Conservation (phyloP, 2,329 filamentous ascomycete species). For the Colletotrichum sp. region DNA sequence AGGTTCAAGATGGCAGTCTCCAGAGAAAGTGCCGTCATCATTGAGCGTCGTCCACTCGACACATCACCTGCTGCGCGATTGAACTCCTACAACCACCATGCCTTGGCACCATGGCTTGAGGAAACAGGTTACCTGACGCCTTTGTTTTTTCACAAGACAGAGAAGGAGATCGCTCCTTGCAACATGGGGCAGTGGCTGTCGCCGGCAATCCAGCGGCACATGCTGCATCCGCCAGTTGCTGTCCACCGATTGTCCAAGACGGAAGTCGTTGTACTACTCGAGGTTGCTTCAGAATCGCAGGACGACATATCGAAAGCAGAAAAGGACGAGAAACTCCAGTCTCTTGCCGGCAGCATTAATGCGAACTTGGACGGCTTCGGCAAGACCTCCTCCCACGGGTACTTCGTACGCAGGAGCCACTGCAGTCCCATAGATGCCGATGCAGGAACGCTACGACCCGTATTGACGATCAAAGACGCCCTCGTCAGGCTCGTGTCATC, state of each 20-base stretch:
- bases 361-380: not conserved
- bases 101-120: not conserved
- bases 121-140: not conserved
- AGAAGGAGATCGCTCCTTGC: not conserved
- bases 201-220: not conserved
- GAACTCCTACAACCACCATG: not conserved
- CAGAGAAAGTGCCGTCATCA: not conserved
- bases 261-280: not conserved
- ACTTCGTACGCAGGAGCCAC: not conserved
- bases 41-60: not conserved
- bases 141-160: not conserved
- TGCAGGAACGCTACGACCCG: not conserved
- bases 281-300: not conserved
- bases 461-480: not conserved
- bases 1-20: no score
- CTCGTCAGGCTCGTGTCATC: not conserved
- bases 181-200: not conserved
- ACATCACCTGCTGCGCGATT: not conserved
- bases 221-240: not conserved
- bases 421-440: not conserved
- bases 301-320: rapidly evolving
- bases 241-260: not conserved
- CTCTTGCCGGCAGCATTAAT: not conserved
- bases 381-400: not conserved
- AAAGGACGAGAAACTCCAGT: rapidly evolving